Evolutionary conservation across 2,329 filamentous ascomycete species (phyloP).

Genomic region (Cadophora sp.): DNA sequence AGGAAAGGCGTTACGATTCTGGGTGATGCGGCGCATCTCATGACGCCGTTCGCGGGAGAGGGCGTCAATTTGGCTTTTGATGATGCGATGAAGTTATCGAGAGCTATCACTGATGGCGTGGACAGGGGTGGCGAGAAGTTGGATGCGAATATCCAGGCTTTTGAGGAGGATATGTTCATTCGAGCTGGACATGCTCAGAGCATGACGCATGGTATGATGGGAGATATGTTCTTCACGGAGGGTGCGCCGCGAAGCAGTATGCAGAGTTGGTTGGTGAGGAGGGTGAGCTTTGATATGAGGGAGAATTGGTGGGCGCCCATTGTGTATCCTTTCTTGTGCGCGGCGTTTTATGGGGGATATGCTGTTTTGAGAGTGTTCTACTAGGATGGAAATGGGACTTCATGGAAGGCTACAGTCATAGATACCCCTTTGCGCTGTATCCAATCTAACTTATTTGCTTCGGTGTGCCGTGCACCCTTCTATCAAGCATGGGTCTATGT

Average conservation of each 20-base stretch:
- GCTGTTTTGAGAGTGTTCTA: constrained; percentile 5
- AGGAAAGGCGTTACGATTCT: constrained; percentile 51
- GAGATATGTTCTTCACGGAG: constrained; percentile 27
- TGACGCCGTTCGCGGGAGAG: constrained; percentile 54
- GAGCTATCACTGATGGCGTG: constrained; percentile 43
- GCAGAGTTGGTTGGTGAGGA: constrained; percentile 25
- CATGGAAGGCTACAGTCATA: background rate
- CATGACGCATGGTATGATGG: constrained; percentile 21
- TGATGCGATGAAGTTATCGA: constrained; percentile 50
- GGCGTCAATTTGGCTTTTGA: constrained; percentile 47
- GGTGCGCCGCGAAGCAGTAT: constrained; percentile 26
- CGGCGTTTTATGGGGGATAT: constrained; percentile 4
- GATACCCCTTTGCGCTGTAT: background rate
- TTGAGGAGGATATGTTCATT: constrained; percentile 40
- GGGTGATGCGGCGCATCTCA: constrained; percentile 57
- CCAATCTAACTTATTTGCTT: background rate
- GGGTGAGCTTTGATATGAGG: constrained; percentile 16
- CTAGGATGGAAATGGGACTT: background rate
- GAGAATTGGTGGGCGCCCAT: constrained; percentile 15
- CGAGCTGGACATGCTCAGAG: constrained; percentile 14
- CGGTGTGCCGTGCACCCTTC: too few relatives aligned
- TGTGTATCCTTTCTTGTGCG: background rate
- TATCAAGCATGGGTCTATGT: too few relatives aligned
- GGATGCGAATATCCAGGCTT: constrained; percentile 12
- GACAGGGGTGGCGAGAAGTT: constrained; percentile 2